phyloP scores from a whole-genome alignment of 1,284 basidiomycete species.

The Paramarasmius palmivorus region DNA sequence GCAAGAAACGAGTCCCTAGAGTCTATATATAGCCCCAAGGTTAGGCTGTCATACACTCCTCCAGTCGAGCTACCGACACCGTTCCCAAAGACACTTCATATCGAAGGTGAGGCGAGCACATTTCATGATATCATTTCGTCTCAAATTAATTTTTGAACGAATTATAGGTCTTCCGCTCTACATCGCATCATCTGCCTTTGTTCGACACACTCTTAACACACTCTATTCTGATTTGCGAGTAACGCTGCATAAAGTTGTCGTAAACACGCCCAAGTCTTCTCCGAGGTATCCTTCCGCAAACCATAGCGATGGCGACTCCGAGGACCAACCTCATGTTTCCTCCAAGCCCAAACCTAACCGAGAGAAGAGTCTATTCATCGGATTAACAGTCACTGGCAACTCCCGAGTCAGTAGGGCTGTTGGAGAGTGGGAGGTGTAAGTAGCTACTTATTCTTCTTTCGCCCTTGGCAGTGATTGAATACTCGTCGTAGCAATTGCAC shows the following conservation, averaged over 20 bases:
- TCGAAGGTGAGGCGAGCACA: slow-evolving; percentile 73
- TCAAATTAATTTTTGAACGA: not conserved
- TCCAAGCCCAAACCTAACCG: slow-evolving; percentile 1
- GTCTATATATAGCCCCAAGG: slow-evolving; percentile 54
- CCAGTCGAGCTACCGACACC: slow-evolving; percentile 64
- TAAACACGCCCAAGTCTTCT: slow-evolving; percentile 31
- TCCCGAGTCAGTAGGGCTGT: slow-evolving; percentile 11
- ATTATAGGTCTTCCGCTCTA: slow-evolving; percentile 65
- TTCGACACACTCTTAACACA: slow-evolving; percentile 73
- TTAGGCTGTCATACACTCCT: slow-evolving; percentile 64
- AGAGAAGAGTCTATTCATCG: slow-evolving; percentile 15
- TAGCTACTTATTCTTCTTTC: not conserved
- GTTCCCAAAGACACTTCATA: slow-evolving; percentile 63
- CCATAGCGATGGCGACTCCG: no score
- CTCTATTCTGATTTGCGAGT: slow-evolving; percentile 67
- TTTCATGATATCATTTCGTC: no score
- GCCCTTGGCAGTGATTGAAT: not conserved
- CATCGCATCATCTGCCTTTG: slow-evolving; percentile 64
- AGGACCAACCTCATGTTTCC: no score
- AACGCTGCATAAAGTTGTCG: slow-evolving; percentile 47
- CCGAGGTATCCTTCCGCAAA: no score
- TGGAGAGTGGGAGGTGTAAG: slow-evolving; percentile 25
- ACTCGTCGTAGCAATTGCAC: slow-evolving; percentile 57
- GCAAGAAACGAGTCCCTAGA: slow-evolving; percentile 33
- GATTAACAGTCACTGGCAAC: slow-evolving; percentile 10